Percentiles rank a stretch among this genome's conserved stretches.
Evolutionary conservation across 495 filamentous ascomycete genomes (phyloP).

Genomic region (Umbilicaria muhlenbergii): DNA sequence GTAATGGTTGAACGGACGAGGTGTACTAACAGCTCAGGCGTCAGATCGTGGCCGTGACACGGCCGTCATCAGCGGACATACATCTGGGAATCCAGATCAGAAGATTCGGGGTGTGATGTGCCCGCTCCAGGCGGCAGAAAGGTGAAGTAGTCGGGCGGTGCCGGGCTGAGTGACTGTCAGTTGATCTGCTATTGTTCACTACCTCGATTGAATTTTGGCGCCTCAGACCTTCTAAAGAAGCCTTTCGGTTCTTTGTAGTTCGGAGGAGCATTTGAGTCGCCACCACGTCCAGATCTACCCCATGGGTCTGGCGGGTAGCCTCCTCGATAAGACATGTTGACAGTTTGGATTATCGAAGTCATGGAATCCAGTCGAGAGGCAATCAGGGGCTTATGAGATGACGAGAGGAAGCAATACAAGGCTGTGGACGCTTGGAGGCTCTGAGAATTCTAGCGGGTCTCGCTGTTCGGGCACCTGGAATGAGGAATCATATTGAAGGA

Average conservation of each 20-base stretch:
- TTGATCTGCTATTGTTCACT: no score
- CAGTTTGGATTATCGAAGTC: constrained; percentile 2
- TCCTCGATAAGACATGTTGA: constrained; percentile 2
- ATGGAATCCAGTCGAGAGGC: constrained; percentile 1
- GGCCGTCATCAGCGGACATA: no score
- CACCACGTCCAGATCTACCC: constrained; percentile 1
- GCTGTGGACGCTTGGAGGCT: background rate
- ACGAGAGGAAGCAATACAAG: background rate
- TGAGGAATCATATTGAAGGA: background rate
- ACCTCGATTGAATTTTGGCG: no score
- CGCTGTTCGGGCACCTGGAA: background rate
- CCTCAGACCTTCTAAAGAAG: background rate
- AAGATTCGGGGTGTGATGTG: no score
- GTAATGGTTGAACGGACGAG: no score
- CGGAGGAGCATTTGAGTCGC: background rate
- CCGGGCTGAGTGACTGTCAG: no score
- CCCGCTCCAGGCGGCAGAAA: no score
- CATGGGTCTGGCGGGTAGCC: constrained; percentile 3
- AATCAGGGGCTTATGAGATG: background rate
- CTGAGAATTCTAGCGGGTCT: background rate
- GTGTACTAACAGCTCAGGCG: no score
- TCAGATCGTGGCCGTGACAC: no score
- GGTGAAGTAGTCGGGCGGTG: no score
- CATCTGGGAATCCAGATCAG: no score
- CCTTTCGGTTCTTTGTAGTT: background rate